Percentiles rank a stretch among this genome's conserved stretches.
Conservation (phyloP, 441 rosid species). For the Metrosideros polymorpha region DNA sequence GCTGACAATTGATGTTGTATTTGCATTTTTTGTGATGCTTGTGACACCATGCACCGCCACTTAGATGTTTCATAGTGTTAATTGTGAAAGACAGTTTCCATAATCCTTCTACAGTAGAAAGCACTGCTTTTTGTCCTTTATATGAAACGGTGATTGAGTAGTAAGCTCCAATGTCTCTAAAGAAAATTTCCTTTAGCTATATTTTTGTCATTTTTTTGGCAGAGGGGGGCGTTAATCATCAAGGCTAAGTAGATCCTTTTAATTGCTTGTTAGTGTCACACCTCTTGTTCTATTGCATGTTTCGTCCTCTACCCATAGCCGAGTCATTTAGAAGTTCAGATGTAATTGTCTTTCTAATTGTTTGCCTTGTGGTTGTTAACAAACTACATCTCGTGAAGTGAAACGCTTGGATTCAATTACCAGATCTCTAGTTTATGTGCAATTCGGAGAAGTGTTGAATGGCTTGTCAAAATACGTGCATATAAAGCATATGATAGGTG, state of each 20-base stretch:
- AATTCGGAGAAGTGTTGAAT: slow-evolving; percentile 88
- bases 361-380: slow-evolving; percentile 6
- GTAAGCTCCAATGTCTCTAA: neutral
- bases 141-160: neutral
- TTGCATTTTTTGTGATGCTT: neutral
- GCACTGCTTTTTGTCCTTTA: neutral
- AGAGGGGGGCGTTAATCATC: neutral
- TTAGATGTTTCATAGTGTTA: neutral
- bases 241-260: neutral
- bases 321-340: no score
- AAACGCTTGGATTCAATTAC: slow-evolving; percentile 83
- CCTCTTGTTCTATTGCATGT: no score
- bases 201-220: neutral
- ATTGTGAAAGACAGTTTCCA: neutral
- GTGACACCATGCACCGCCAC: neutral
- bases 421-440: slow-evolving; percentile 93
- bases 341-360: neutral
- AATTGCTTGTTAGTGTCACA: no score
- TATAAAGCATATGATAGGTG: slow-evolving; percentile 87
- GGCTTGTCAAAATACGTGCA: slow-evolving; percentile 82
- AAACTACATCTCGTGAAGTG: slow-evolving; percentile 93
- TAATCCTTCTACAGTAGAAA: neutral
- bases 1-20: neutral
- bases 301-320: no score
- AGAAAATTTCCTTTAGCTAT: neutral